Evolutionary conservation across 495 filamentous ascomycete genomes (phyloP), one percentile per base, ranked within the genome.

Genomic region (Penicillium canariense): DNA sequence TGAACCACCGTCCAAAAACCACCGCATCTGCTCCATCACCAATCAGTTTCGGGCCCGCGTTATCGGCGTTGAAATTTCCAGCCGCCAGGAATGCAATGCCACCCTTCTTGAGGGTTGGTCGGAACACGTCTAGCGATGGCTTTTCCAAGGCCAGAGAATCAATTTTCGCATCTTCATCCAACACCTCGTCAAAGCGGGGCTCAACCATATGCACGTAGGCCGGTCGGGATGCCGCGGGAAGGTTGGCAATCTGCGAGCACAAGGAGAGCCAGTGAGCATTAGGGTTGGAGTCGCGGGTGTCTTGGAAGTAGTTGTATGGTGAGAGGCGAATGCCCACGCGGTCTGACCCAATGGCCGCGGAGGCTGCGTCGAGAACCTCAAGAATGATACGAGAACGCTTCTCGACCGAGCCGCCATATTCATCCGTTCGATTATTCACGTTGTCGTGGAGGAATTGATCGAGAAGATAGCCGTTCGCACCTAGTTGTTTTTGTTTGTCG

Each of bases 1-100:
- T 85, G 58, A 85, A 91, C 46, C 73, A 77, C 15, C 83, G 65
- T 18, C 86, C 86, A 66, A 85, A 89, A 0, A 77, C 77, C 36
- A 73, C 23, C 2, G 58, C 67, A 46, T 79, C 77, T 23, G 65
- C 67, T 10, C 55, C 58, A 48, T 62, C 68, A 8, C 17, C 31
- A 0, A 45, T 28, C 15, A 72, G 5, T 44, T 70, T 70, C 0
- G 48, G 43, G 2, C 56, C 63, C 0, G 64, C 56, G 55, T 72
- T 72, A 15, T 61, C 56, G 0, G 50, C 27, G 10, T 67, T 67
- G 58, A 69, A 74, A 31, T 63, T 64, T 9, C 70, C 69, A 11
- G 67, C 67, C 2, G 67, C 65, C 4, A 72, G 55, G 30, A 74
- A 64, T 23, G 45, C 50, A 12, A 72, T 60, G 6, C 68, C 67